phyloP scores from a whole-genome alignment of 208 protist species.

The Acanthamoeba culbertsoni region DNA sequence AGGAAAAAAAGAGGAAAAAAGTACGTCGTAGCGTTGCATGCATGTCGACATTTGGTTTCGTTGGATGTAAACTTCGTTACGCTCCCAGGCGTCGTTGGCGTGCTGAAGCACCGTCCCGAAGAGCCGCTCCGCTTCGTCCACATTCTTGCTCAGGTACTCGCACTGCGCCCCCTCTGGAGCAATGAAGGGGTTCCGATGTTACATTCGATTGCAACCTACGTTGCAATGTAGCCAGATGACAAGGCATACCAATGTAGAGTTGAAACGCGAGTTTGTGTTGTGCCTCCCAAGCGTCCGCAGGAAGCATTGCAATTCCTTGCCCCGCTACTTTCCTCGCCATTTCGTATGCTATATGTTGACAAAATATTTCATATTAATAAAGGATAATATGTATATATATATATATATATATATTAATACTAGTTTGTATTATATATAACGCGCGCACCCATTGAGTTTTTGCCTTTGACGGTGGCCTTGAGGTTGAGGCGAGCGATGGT shows the following conservation, averaged over 20 bases:
- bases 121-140: neutral
- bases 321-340: slow-evolving; percentile 47
- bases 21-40: slow-evolving; percentile 36
- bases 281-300: neutral
- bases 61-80: slow-evolving; percentile 45
- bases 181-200: too few relatives aligned
- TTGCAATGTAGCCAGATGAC: neutral
- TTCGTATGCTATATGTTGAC: neutral
- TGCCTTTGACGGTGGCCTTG: slow-evolving; percentile 21
- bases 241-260: neutral
- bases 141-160: slow-evolving; percentile 47
- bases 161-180: slow-evolving; percentile 43
- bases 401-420: neutral
- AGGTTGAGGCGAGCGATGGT: slow-evolving; percentile 18
- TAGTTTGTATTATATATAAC: too few relatives aligned
- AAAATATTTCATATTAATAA: neutral
- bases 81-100: slow-evolving; percentile 1
- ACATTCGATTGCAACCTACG: too few relatives aligned
- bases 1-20: neutral
- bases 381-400: neutral
- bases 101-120: neutral
- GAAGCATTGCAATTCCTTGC: slow-evolving; percentile 23
- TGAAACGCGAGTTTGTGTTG: slow-evolving; percentile 49
- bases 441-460: slow-evolving; percentile 26
- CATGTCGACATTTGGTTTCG: neutral